Evolutionary conservation across 2,329 filamentous ascomycete genomes (phyloP).

Genomic region (Colletotrichum tropicicola): DNA sequence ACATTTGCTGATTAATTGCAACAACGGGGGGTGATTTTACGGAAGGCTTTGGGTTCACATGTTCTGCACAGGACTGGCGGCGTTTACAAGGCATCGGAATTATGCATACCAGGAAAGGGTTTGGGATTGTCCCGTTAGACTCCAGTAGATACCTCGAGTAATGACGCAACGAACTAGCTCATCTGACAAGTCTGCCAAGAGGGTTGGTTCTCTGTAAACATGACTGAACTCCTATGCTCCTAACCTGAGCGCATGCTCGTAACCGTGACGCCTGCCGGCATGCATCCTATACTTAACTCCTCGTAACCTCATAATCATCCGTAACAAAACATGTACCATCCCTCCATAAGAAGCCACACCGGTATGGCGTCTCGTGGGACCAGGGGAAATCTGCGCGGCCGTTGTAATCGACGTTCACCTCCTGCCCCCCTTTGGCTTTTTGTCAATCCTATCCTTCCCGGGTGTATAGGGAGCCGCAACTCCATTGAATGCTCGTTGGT

Average conservation of each 20-base stretch:
- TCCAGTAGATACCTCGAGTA: conserved; percentile 31
- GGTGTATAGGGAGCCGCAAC: conserved; percentile 67
- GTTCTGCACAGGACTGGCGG: conserved; percentile 14
- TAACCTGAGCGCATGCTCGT: background rate
- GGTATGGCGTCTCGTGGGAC: too few relatives aligned
- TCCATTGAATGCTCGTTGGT: conserved; percentile 56
- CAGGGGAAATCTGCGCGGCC: background rate
- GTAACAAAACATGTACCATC: conserved; percentile 2
- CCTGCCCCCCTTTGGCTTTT: conserved; percentile 43
- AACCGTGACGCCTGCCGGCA: conserved; percentile 6
- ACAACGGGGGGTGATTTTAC: background rate
- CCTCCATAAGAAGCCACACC: too few relatives aligned
- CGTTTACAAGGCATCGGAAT: conserved; percentile 24
- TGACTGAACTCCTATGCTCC: background rate
- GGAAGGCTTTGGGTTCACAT: conserved; percentile 8
- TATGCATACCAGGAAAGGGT: conserved; percentile 27
- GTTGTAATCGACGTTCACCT: conserved; percentile 32
- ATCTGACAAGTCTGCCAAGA: background rate
- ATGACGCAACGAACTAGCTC: conserved; percentile 26
- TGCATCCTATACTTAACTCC: background rate
- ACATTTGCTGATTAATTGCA: background rate
- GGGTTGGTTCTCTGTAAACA: background rate
- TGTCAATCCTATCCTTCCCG: conserved; percentile 57
- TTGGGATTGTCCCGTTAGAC: conserved; percentile 25
- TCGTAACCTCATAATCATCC: conserved; percentile 21